Conservation (phyloP, 2,329 filamentous ascomycete genomes). For the Pestalotiopsis sp. region DNA sequence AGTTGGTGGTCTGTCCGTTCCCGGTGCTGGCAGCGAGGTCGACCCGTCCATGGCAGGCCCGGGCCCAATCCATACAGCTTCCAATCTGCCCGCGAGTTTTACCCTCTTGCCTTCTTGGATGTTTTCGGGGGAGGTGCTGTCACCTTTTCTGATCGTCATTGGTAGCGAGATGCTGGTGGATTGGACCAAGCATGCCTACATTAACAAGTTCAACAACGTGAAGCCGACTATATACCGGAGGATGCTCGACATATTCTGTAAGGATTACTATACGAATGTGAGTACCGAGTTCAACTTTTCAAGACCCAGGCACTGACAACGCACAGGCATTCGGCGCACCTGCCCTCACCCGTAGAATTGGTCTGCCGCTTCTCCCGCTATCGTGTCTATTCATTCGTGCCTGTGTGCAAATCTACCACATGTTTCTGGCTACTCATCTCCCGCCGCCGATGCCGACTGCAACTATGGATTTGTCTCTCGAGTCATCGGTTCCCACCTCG, state of each 20-base stretch:
- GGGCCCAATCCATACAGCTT: constrained; percentile 66
- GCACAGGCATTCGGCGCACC: constrained; percentile 82
- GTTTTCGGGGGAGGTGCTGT: constrained; percentile 80
- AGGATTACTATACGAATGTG: constrained; percentile 96
- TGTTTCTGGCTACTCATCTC: constrained; percentile 90
- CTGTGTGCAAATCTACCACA: constrained; percentile 94
- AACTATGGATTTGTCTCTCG: constrained; percentile 66
- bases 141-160: constrained; percentile 90
- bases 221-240: constrained; percentile 87
- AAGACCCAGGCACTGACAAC: constrained; percentile 19
- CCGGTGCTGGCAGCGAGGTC: constrained; percentile 53
- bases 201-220: constrained; percentile 98
- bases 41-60: constrained; percentile 52
- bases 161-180: constrained; percentile 97
- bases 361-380: constrained; percentile 87
- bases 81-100: constrained; percentile 87
- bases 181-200: constrained; percentile 96
- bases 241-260: constrained; percentile 90
- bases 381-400: constrained; percentile 95
- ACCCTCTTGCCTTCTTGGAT: constrained; percentile 83
- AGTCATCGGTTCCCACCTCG: constrained; percentile 65
- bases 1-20: constrained; percentile 78
- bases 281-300: constrained; percentile 31
- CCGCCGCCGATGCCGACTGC: constrained; percentile 71
- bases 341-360: constrained; percentile 85